phyloP scores from a whole-genome alignment of 331 rosid species.

The Quercus lobata region DNA sequence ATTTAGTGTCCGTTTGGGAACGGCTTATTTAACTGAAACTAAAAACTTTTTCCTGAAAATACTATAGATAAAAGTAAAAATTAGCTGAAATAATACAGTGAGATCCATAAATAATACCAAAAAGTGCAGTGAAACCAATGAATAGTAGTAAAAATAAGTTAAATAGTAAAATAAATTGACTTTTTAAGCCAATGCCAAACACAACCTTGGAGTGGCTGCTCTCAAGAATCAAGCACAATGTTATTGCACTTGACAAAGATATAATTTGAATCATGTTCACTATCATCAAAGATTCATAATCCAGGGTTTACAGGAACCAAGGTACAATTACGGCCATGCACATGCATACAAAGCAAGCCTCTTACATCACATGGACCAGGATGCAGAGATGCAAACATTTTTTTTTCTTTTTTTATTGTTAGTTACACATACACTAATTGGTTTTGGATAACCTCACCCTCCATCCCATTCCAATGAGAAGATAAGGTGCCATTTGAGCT shows the following conservation, averaged over 20 bases:
- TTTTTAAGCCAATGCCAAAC: no score
- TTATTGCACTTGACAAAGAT: not conserved
- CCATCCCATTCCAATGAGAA: not conserved
- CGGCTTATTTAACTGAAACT: no score
- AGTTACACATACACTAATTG: not conserved
- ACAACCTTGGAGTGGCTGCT: not conserved
- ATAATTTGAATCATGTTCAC: not conserved
- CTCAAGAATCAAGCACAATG: not conserved
- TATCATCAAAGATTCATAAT: not conserved
- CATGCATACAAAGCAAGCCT: not conserved
- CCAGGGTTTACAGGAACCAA: not conserved
- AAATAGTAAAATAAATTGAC: no score
- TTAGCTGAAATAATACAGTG: no score
- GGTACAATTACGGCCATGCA: not conserved
- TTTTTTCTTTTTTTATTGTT: no score
- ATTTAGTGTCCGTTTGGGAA: not conserved
- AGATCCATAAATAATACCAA: no score
- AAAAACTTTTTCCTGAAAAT: no score
- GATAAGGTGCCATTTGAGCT: not conserved
- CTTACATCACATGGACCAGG: not conserved
- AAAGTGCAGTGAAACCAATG: rapidly evolving
- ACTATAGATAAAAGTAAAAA: no score
- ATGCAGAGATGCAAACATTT: no score
- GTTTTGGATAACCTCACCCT: not conserved
- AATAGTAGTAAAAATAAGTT: no score